phyloP scores from a whole-genome alignment of 2,329 filamentous ascomycete genomes.

The Xenoacremonium recifei region DNA sequence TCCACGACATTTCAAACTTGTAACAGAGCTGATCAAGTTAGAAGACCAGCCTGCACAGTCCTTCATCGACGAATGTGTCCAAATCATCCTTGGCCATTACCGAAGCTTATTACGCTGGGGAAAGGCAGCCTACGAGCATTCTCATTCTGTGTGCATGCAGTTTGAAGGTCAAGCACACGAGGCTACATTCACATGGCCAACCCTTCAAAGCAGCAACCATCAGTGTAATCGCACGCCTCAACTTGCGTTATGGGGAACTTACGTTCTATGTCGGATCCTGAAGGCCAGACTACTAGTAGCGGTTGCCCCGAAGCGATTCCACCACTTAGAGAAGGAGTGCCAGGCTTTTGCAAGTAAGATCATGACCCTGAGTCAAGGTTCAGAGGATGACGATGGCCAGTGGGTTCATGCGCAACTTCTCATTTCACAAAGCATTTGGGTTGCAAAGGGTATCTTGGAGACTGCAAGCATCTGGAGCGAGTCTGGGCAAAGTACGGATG shows the following conservation, averaged over 20 bases:
- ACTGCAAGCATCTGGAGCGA: slow-evolving; percentile 4
- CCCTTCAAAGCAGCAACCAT: neutral
- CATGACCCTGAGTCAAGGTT: neutral
- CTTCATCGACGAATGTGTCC: neutral
- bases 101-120: slow-evolving; percentile 4
- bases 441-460: slow-evolving; percentile 6
- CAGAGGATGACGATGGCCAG: neutral
- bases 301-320: slow-evolving; percentile 3
- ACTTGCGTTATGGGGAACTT: slow-evolving; percentile 7
- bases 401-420: slow-evolving; percentile 3
- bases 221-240: neutral
- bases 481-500: neutral
- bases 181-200: slow-evolving; percentile 4
- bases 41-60: slow-evolving; percentile 1
- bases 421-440: slow-evolving; percentile 10
- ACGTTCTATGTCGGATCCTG: slow-evolving; percentile 9
- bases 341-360: slow-evolving; percentile 5
- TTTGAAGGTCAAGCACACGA: neutral
- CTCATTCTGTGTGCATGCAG: neutral
- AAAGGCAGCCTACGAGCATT: neutral
- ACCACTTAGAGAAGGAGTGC: slow-evolving; percentile 5
- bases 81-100: neutral
- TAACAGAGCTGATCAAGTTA: slow-evolving; percentile 2
- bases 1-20: slow-evolving; percentile 4
- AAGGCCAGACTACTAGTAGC: slow-evolving; percentile 7